Conservation (phyloP, 768 basidiomycete genomes). For the Lentinula lateritia region DNA sequence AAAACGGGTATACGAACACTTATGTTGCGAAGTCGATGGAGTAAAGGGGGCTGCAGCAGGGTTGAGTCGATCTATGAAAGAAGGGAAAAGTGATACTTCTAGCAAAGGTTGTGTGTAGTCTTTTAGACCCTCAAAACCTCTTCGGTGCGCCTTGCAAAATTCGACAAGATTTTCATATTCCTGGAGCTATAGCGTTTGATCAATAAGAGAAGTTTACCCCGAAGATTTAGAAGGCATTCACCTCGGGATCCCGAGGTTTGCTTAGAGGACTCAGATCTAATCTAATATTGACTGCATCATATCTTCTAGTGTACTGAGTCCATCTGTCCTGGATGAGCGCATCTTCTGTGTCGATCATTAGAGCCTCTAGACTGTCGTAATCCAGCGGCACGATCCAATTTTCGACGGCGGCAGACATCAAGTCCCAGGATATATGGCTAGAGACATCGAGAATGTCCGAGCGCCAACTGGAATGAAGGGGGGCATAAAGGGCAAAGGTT, state of each 20-base stretch:
- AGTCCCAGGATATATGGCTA: slow-evolving; percentile 58
- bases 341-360: slow-evolving; percentile 48
- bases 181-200: slow-evolving; percentile 14
- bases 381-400: slow-evolving; percentile 49
- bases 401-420: slow-evolving; percentile 44
- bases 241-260: slow-evolving; percentile 58
- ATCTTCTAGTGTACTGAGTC: slow-evolving; percentile 73
- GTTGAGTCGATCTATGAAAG: slow-evolving; percentile 52
- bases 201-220: background rate
- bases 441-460: slow-evolving; percentile 31
- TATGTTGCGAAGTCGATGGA: slow-evolving; percentile 13
- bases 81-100: slow-evolving; percentile 53
- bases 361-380: slow-evolving; percentile 24
- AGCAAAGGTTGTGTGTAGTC: slow-evolving; percentile 67
- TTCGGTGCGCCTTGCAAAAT: slow-evolving; percentile 57
- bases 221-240: slow-evolving; percentile 28
- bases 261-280: slow-evolving; percentile 69
- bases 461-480: slow-evolving; percentile 40
- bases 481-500: slow-evolving; percentile 65
- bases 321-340: slow-evolving; percentile 71
- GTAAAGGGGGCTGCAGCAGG: slow-evolving; percentile 40
- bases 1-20: background rate
- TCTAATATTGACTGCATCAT: slow-evolving; percentile 50
- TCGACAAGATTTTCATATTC: slow-evolving; percentile 58
- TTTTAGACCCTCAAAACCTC: slow-evolving; percentile 56